Evolutionary conservation across 257 asterid genomes (phyloP).

Genomic region (Rehmannia glutinosa): DNA sequence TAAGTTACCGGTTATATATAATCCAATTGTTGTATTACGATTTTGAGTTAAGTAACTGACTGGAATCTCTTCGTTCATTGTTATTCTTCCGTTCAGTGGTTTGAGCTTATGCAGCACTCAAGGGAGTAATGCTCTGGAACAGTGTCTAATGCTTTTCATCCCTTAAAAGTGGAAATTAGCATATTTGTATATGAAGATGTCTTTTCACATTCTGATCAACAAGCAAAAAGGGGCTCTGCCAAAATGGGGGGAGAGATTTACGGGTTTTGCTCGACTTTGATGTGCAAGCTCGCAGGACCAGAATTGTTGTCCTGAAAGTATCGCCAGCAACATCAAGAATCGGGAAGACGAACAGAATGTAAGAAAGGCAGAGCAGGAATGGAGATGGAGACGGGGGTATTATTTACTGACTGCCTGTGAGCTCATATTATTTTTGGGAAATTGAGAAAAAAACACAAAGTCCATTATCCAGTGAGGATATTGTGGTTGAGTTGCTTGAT

Average conservation of each 20-base stretch:
- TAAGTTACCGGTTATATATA: conserved; percentile 16
- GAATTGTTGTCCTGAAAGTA: neutral
- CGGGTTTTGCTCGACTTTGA: neutral
- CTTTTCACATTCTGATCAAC: too few relatives aligned
- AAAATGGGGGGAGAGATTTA: neutral
- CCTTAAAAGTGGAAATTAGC: neutral
- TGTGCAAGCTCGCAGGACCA: neutral
- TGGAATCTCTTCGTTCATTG: neutral
- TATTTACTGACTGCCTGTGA: neutral
- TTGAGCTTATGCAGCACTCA: too few relatives aligned
- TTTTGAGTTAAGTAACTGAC: neutral
- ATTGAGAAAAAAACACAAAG: neutral
- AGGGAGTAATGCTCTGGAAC: conserved; percentile 27
- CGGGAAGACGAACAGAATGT: neutral
- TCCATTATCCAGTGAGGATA: too few relatives aligned
- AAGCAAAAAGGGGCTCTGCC: neutral
- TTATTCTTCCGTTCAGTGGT: conserved; percentile 25
- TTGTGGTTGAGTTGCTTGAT: too few relatives aligned
- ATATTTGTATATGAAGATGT: neutral
- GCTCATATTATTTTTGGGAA: neutral
- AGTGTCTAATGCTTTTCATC: neutral
- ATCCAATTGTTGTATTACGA: neutral
- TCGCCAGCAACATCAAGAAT: neutral
- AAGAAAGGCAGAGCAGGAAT: neutral
- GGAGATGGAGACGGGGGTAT: neutral